These are phyloP conservation scores for Diaporthe caulivora DNA, from an alignment of 2,329 filamentous ascomycete genomes.

Conservation along the genomic window DNA sequence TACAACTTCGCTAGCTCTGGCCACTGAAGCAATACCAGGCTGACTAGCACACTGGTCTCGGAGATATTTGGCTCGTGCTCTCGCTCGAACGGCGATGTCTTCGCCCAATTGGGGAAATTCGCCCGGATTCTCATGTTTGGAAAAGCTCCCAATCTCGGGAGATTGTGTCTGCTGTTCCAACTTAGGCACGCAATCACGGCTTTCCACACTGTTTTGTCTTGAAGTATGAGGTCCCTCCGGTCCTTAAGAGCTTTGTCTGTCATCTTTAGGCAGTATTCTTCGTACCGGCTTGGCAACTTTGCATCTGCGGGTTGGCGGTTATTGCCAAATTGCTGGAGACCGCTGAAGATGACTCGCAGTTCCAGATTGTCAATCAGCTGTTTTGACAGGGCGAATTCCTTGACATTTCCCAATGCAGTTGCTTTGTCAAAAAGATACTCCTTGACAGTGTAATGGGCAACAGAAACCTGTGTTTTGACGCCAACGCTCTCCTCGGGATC, in stretches of 20 bases:
- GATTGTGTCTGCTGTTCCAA: background rate
- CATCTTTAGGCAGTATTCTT: constrained; percentile 31
- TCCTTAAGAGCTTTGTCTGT: constrained; percentile 16
- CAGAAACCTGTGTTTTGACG: background rate
- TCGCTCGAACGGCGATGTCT: background rate
- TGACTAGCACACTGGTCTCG: constrained; percentile 20
- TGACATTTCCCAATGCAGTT: background rate
- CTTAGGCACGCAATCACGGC: constrained; percentile 7
- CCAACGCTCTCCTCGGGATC: background rate
- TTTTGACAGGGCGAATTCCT: background rate
- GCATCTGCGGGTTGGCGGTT: too few relatives aligned
- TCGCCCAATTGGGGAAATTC: background rate
- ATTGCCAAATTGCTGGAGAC: background rate
- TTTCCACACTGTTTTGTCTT: background rate
- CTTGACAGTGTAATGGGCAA: constrained; percentile 36
- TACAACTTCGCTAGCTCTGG: background rate
- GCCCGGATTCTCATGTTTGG: background rate
- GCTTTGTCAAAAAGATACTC: constrained; percentile 18
- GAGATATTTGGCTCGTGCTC: background rate
- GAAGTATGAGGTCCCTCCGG: background rate
- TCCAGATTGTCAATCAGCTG: constrained; percentile 1
- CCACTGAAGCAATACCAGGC: constrained; percentile 20
- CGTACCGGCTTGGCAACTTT: background rate
- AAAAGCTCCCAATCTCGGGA: background rate
- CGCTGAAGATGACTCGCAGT: constrained; percentile 22